Evolutionary conservation across 176 grass and related monocot species (phyloP), one percentile per base, ranked within the genome.

Genomic region (Oryza rufipogon): DNA sequence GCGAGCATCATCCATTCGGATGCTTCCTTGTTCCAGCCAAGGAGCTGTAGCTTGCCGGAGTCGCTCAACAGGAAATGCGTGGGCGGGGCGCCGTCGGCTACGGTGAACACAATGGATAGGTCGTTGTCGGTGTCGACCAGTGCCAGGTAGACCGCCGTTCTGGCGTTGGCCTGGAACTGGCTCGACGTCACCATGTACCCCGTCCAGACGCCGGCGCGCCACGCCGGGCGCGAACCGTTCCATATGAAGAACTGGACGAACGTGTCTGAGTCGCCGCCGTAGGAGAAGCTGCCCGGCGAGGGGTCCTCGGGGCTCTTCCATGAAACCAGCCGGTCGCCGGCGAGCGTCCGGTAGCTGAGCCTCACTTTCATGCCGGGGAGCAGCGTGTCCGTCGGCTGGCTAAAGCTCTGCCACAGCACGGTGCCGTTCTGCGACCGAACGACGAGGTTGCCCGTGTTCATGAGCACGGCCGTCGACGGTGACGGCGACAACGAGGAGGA

Each of bases 171-270:
- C n/a, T 15, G 13, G 20, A 17, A 64, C 13, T 5, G 10, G 52
- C 1, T 44, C 1, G 2, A 9, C 15, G 70, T 6, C 26, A 74
- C 33, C 3, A 16, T 11, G 38, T 25, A 7, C 1, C 91, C 91
- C 11, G 64, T 90, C 91, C 91, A 92, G 20, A 70, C 81, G 38
- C 66, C 26, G 3, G 14, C 42, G 20, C 91, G 87, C 74, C 82
- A 92, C 33, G 74, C 2, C 38, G 30, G n/a, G 38, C 33, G 61
- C 4, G 42, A 38, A 1, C 74, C 51, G 51, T 89, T 73, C 91
- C 94, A 89, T 17, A 70, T 51, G 19, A 81, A 11, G 32, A 54
- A 44, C 83, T 89, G 87, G 2, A 85, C 65, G 10, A 7, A 70
- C n/a, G 83, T 33, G 33, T 33, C 33, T 33, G 33, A 33, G 33